Evolutionary conservation across 768 basidiomycete genomes (phyloP).

Genomic region (Asterophora parasitica): DNA sequence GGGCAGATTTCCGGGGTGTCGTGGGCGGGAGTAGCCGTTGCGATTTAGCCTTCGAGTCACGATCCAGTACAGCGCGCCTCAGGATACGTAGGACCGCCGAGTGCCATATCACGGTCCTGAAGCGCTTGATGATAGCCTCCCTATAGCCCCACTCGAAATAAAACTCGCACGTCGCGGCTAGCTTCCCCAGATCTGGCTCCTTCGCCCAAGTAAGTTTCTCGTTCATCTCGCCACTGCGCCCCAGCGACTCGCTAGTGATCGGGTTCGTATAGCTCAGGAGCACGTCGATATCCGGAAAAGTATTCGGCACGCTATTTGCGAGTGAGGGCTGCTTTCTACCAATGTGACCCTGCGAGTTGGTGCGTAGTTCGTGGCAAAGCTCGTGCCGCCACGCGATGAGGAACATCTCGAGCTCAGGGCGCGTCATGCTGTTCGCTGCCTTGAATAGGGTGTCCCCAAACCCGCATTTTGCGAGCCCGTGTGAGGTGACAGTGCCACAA

Average conservation of each 20-base stretch:
- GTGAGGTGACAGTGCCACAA: constrained; percentile 68
- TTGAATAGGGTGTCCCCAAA: constrained; percentile 67
- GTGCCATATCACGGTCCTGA: constrained; percentile 80
- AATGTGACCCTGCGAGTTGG: constrained; percentile 60
- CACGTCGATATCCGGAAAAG: constrained; percentile 71
- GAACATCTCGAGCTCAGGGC: constrained; percentile 43
- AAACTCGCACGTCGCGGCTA: constrained; percentile 78
- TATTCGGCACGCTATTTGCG: constrained; percentile 55
- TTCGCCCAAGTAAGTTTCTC: constrained; percentile 39
- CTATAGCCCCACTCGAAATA: constrained; percentile 92
- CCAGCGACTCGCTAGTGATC: constrained; percentile 62
- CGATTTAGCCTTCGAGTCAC: constrained; percentile 26
- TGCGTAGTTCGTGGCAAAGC: constrained; percentile 58
- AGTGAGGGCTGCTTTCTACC: constrained; percentile 62
- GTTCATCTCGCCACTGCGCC: constrained; percentile 30
- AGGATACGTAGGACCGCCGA: constrained; percentile 67
- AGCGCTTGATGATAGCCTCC: constrained; percentile 78
- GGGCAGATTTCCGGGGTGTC: constrained; percentile 32
- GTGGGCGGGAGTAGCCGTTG: constrained; percentile 15
- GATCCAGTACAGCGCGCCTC: constrained; percentile 54
- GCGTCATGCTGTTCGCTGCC: constrained; percentile 48
- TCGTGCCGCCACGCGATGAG: constrained; percentile 61
- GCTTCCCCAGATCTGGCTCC: constrained; percentile 65
- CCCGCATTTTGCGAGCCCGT: constrained; percentile 76
- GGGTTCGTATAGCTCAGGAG: constrained; percentile 77